Base-by-base conservation (phyloP, 495 filamentous ascomycete species). In the Lichenothelia convexa region DNA sequence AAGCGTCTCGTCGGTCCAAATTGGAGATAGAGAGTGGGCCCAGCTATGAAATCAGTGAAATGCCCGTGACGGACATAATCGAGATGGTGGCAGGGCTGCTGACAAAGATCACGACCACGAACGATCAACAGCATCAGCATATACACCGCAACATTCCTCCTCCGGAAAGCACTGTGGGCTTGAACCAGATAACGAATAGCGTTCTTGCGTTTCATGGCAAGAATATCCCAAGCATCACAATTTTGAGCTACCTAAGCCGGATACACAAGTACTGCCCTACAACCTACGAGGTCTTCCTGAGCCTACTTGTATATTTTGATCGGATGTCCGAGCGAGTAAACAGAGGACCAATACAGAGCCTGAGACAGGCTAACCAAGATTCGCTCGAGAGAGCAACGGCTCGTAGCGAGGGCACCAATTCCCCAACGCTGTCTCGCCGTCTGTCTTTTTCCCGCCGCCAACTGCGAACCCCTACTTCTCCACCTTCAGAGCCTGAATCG, bases 241-340 rank as follows among this genome's bases (percentile, higher is more conserved):
- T 99, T 37, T 61, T 91, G 38, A 95, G 84, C 64, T 99, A 99
- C 45, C 62, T 99, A 19, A 87, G 73, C 51, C 78, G 89, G 31
- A 95, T 99, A 47, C 87, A 99, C 54, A 95, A 94, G 57, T 99
- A 99, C 51, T 99, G 89, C 48, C 89, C 89, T 0, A 95, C 91
- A 3, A 95, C 89, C 4, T 99, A 93, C 55, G 89, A 99, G 58
- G 89, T 99, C 0, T 99, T 99, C 47, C 61, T 99, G 27, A 92
- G 83, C 43, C 55, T 99, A 47, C 60, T 99, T 35, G 84, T 99
- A 27, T 99, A 99, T 48, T 99, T 99, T 57, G 89, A 99, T 52
- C 77, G 89, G 21, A 99, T 99, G 89, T 93, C 91, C 35, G 89
- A 94, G 48, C 65, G 81, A 39, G 87, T 99, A 29, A 99, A 95